A percentile compares a stretch with the other conserved stretches of the same genome.
Evolutionary conservation across 2,329 filamentous ascomycete species (phyloP).

Genomic region (Sordariomycetes sp.): DNA sequence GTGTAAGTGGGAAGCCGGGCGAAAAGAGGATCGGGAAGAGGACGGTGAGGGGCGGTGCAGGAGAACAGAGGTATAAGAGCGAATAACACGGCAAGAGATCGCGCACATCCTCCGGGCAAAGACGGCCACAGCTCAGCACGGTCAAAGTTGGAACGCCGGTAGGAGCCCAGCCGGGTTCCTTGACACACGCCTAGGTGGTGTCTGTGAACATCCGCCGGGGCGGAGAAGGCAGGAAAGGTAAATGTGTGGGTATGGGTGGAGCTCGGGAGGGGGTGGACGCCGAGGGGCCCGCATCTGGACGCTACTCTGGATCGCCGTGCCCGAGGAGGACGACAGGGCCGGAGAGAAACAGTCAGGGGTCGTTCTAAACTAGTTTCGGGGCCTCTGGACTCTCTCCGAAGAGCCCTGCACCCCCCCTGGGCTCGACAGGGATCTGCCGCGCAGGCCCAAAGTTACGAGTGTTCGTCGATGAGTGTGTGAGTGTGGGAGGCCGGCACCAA

Average conservation of each 20-base stretch:
- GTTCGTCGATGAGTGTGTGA: constrained; percentile 27
- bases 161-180: constrained; percentile 38
- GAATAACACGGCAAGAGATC: constrained; percentile 21
- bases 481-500: constrained; percentile 18
- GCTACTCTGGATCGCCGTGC: background rate
- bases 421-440: constrained; percentile 1
- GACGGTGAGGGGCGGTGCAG: constrained; percentile 36
- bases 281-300: background rate
- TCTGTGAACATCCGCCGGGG: constrained; percentile 16
- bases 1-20: constrained; percentile 5
- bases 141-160: constrained; percentile 38
- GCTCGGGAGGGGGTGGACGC: background rate
- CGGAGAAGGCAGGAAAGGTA: background rate
- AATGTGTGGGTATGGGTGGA: constrained; percentile 3
- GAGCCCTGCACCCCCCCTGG: background rate
- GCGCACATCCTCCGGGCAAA: constrained; percentile 3
- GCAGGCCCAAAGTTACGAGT: background rate
- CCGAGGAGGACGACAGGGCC: background rate
- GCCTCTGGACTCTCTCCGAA: background rate
- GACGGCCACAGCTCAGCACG: constrained; percentile 25
- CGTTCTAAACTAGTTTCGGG: background rate
- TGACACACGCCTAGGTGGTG: constrained; percentile 30
- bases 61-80: constrained; percentile 40
- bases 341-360: background rate
- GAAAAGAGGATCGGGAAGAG: constrained; percentile 26